A percentile compares a stretch with the other conserved stretches of the same genome.
Conservation (phyloP, 179 eudicot genomes). For the Gypsophila paniculata region DNA sequence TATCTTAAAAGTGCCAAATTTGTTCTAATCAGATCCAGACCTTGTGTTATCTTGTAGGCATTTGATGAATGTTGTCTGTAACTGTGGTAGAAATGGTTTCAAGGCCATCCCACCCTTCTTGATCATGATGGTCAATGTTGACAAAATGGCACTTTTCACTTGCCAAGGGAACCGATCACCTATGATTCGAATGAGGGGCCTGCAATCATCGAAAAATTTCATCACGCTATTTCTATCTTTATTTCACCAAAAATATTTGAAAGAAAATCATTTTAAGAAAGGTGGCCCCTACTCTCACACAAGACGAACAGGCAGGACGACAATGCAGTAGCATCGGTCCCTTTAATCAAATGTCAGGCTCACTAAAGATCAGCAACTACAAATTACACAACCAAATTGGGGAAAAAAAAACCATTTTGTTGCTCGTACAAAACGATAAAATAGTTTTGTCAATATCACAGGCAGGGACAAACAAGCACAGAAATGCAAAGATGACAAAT, state of each 20-base stretch:
- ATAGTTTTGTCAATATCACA: background rate
- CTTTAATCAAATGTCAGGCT: background rate
- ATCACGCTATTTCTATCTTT: background rate
- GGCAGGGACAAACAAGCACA: background rate
- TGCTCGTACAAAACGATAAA: background rate
- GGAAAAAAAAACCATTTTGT: background rate
- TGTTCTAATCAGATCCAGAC: conserved; percentile 32
- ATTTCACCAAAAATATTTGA: background rate
- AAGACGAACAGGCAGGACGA: background rate
- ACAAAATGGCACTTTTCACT: conserved; percentile 92
- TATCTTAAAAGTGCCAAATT: background rate
- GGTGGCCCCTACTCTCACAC: background rate
- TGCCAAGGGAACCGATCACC: conserved; percentile 99
- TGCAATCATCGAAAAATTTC: conserved; percentile 31
- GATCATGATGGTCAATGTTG: conserved; percentile 84
- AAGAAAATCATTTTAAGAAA: background rate
- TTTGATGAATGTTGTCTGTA: conserved; percentile 92
- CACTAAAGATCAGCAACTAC: background rate
- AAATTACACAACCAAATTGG: background rate
- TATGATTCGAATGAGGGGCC: conserved; percentile 92
- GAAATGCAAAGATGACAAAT: background rate
- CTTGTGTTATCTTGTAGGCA: conserved; percentile 90
- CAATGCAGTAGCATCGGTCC: background rate
- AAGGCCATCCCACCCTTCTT: conserved; percentile 84
- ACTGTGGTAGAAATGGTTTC: conserved; percentile 95